Conservation (phyloP, 805 yeast genomes). For the Tetrapisispora iriomotensis region DNA sequence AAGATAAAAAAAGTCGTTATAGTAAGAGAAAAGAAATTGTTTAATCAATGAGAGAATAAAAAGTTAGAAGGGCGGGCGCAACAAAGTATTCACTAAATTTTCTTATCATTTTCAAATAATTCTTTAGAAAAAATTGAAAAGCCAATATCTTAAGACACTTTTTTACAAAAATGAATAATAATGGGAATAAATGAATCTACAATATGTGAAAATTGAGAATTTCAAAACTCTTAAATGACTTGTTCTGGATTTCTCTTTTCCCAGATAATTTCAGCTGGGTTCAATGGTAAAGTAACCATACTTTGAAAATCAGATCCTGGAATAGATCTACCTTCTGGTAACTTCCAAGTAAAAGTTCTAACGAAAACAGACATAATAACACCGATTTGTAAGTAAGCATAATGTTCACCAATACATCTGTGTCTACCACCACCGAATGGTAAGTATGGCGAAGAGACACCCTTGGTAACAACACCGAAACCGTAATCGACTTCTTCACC, state of each 20-base stretch:
- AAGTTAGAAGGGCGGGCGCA: conserved; percentile 2
- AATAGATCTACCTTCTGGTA: conserved; percentile 43
- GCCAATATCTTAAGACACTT: too few relatives aligned
- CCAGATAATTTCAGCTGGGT: conserved; percentile 66
- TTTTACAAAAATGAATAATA: neutral
- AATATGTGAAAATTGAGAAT: neutral
- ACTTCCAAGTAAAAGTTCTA: conserved; percentile 68
- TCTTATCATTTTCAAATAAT: too few relatives aligned
- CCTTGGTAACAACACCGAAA: conserved; percentile 93
- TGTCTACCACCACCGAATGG: conserved; percentile 99
- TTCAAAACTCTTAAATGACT: conserved; percentile 7
- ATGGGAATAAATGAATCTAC: neutral
- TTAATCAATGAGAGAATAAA: neutral
- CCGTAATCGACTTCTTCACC: conserved; percentile 69
- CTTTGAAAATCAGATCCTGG: conserved; percentile 73
- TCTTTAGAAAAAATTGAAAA: too few relatives aligned
- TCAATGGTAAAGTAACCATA: conserved; percentile 86
- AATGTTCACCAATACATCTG: conserved; percentile 98
- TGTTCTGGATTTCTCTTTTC: conserved; percentile 44
- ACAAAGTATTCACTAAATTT: conserved; percentile 1
- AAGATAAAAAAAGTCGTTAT: neutral
- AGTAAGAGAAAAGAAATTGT: too few relatives aligned
- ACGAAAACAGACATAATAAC: conserved; percentile 67
- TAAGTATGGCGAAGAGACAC: conserved; percentile 89
- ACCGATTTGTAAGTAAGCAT: conserved; percentile 90